Percentiles rank a stretch among this genome's conserved stretches.
Evolutionary conservation across 2,329 filamentous ascomycete species (phyloP).

Genomic region (Hymenoscyphus occultus): DNA sequence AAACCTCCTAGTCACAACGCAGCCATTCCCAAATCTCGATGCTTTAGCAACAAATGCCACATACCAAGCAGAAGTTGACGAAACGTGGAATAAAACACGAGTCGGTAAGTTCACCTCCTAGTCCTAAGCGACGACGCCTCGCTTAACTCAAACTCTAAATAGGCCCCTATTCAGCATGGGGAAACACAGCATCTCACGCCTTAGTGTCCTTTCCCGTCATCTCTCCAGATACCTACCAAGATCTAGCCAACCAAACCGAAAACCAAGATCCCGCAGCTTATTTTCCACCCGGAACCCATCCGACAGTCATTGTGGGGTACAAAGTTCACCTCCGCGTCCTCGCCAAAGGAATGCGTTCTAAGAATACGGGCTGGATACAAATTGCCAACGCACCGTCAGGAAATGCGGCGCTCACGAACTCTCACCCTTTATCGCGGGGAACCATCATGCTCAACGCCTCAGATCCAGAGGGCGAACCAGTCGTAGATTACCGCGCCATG

Average conservation of each 20-base stretch:
- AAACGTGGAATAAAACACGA: not conserved
- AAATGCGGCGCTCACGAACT: not conserved
- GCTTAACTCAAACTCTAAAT: not conserved
- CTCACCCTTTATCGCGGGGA: slow-evolving; percentile 37
- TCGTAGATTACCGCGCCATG: slow-evolving; percentile 38
- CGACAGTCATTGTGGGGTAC: not conserved
- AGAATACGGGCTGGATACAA: slow-evolving; percentile 13
- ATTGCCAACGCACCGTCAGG: slow-evolving; percentile 4
- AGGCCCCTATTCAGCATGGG: not conserved
- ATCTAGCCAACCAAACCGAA: slow-evolving; percentile 2
- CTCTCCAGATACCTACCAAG: slow-evolving; percentile 5
- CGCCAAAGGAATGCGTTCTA: not conserved
- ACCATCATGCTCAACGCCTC: slow-evolving; percentile 34
- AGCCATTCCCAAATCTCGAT: not conserved
- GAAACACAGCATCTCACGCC: not conserved
- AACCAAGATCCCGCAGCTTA: slow-evolving; percentile 2
- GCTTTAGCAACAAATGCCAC: not conserved
- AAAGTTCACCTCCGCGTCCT: not conserved
- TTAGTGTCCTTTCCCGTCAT: slow-evolving; percentile 10
- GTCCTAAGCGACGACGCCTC: not conserved
- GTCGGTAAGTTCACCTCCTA: not conserved
- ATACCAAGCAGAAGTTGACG: not conserved
- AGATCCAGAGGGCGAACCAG: slow-evolving; percentile 31
- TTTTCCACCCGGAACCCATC: not conserved
- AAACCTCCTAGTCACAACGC: not conserved